Conservation (phyloP, 257 asterid species). For the Euphrasia confusa region DNA sequence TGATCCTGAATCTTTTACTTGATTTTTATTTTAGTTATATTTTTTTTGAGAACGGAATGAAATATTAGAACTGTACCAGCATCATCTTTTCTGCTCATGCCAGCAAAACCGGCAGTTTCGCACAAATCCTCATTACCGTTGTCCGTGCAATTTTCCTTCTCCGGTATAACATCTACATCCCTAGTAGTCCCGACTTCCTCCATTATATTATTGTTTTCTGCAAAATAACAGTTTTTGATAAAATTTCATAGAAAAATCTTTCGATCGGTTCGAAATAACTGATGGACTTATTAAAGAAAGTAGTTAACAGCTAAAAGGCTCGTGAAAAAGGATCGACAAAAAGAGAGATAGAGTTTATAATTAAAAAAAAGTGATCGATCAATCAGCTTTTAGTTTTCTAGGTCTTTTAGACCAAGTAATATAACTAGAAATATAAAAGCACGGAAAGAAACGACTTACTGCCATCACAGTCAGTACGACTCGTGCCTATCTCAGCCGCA, state of each 20-base stretch:
- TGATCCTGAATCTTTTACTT: background rate
- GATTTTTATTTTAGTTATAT: too few relatives aligned
- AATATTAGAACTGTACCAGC: constrained; percentile 32
- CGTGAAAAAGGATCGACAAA: constrained; percentile 2
- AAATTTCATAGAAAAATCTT: background rate
- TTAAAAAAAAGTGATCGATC: too few relatives aligned
- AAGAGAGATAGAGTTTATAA: background rate
- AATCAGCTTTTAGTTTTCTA: too few relatives aligned
- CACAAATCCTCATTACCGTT: constrained; percentile 26
- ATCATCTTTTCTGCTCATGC: constrained; percentile 20
- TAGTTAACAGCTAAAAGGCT: constrained; percentile 12
- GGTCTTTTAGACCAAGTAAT: too few relatives aligned
- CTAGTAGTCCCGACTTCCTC: constrained; percentile 24
- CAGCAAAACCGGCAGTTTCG: constrained; percentile 23
- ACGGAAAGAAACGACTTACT: constrained; percentile 18
- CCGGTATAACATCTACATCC: constrained; percentile 21
- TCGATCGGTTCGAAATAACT: background rate
- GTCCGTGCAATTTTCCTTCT: constrained; percentile 11
- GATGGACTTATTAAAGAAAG: background rate
- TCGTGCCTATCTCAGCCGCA: constrained; percentile 10
- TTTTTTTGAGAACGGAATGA: background rate
- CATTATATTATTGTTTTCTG: constrained; percentile 25
- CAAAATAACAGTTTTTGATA: constrained; percentile 18
- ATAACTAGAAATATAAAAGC: too few relatives aligned
- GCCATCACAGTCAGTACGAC: constrained; percentile 8